Evolutionary conservation across 1,284 basidiomycete species (phyloP).

Genomic region (Ustilago lituana): DNA sequence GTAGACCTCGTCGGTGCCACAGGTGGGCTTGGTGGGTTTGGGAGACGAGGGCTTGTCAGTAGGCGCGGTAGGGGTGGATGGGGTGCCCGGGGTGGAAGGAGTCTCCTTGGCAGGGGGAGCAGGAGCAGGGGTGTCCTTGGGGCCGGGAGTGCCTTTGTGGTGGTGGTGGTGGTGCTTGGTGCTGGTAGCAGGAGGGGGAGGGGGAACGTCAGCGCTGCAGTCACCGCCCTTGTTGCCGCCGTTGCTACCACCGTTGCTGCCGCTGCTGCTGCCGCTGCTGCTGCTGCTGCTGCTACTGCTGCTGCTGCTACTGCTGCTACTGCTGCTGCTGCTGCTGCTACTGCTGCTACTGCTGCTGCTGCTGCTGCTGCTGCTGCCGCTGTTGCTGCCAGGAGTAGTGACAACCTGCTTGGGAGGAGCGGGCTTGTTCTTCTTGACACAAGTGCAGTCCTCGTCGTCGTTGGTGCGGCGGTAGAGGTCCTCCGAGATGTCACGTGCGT

Average conservation of each 20-base stretch:
- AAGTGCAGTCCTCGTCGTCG: constrained; percentile 48
- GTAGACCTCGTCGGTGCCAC: constrained; percentile 29
- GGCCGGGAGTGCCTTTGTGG: no score
- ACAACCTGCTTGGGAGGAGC: constrained; percentile 20
- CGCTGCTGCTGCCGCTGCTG: no score
- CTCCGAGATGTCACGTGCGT: constrained; percentile 42
- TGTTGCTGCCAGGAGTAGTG: not conserved
- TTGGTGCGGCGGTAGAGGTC: constrained; percentile 39
- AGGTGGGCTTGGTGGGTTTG: constrained; percentile 12
- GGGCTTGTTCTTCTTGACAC: constrained; percentile 45
- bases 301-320: not conserved
- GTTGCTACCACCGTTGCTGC: no score
- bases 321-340: not conserved
- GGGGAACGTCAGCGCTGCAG: constrained; percentile 4
- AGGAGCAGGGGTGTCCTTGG: constrained; percentile 8
- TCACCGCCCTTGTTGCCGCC: constrained; percentile 1
- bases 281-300: not conserved
- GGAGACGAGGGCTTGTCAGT: constrained; percentile 10
- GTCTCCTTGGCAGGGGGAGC: no score
- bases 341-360: constrained; percentile 1
- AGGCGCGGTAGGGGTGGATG: not conserved
- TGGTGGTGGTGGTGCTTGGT: no score
- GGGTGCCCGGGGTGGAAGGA: no score
- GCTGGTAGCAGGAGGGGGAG: not conserved
- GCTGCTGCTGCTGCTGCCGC: not conserved